Conservation (phyloP, 306 rosid species). For the Corylus avellana region DNA sequence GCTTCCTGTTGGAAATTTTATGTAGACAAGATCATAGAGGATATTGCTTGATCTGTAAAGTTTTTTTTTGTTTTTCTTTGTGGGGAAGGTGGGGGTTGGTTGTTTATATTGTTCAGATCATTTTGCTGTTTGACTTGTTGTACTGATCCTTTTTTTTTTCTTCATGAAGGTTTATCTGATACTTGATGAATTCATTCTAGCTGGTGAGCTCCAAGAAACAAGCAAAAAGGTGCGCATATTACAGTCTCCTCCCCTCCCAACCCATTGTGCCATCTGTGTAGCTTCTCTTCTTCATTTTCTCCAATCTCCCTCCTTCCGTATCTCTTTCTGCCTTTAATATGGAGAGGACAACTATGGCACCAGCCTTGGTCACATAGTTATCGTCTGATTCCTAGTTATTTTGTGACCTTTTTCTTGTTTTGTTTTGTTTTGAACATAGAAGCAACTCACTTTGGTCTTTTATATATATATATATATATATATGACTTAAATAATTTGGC, state of each 20-base stretch:
- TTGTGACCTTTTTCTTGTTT: background rate
- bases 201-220: slow-evolving; percentile 74
- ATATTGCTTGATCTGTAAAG: background rate
- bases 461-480: too few species aligned
- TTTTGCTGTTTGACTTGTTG: background rate
- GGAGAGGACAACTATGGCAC: background rate
- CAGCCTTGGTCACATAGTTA: background rate
- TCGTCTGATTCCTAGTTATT: background rate
- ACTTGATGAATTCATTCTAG: slow-evolving; percentile 64
- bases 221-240: slow-evolving; percentile 55
- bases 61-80: background rate
- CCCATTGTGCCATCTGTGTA: background rate
- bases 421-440: background rate
- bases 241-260: background rate
- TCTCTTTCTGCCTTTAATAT: too few species aligned
- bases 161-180: slow-evolving; percentile 57
- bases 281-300: background rate
- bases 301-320: background rate
- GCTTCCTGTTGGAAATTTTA: background rate
- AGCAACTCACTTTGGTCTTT: background rate
- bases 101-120: background rate
- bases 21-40: background rate
- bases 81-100: too few species aligned
- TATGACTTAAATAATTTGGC: background rate
- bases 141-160: slow-evolving; percentile 5